Evolutionary conservation across 371 early-diverging fungal species (phyloP).

Genomic region (Syncephalastrum sp.): DNA sequence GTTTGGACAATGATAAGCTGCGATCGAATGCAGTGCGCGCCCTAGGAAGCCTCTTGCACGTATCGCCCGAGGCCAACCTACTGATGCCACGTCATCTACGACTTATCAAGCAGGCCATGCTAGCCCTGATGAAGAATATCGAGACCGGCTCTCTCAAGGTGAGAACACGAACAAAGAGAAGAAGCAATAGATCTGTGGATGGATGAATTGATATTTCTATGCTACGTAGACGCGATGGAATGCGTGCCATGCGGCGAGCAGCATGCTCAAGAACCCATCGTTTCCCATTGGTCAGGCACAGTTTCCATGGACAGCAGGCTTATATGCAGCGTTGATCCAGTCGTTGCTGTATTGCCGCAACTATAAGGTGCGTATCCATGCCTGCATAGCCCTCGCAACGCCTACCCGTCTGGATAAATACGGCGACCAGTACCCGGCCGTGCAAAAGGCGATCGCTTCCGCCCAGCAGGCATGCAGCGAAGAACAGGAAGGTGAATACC

Average conservation of each 20-base stretch:
- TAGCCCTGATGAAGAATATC: constrained; percentile 64
- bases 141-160: constrained; percentile 74
- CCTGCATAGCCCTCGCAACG: constrained; percentile 64
- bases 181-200: not conserved
- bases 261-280: constrained; percentile 55
- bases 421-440: constrained; percentile 44
- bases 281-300: constrained; percentile 60
- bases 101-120: constrained; percentile 55
- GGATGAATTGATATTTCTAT: not conserved
- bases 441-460: constrained; percentile 43
- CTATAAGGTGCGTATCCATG: constrained; percentile 82
- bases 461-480: constrained; percentile 40
- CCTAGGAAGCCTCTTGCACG: constrained; percentile 65
- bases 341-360: constrained; percentile 65
- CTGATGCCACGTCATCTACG: constrained; percentile 44
- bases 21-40: constrained; percentile 74
- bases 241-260: constrained; percentile 75
- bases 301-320: constrained; percentile 52
- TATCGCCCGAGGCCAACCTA: constrained; percentile 53
- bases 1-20: constrained; percentile 77
- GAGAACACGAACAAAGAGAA: constrained; percentile 3
- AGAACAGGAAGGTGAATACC: constrained; percentile 37
- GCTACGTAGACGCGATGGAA: constrained; percentile 73
- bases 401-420: constrained; percentile 46
- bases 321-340: constrained; percentile 57